Percentiles rank a stretch among this genome's conserved stretches.
These are phyloP conservation scores for Acidomyces sp. DNA, from an alignment of 495 filamentous ascomycete genomes.

Conservation along the genomic window DNA sequence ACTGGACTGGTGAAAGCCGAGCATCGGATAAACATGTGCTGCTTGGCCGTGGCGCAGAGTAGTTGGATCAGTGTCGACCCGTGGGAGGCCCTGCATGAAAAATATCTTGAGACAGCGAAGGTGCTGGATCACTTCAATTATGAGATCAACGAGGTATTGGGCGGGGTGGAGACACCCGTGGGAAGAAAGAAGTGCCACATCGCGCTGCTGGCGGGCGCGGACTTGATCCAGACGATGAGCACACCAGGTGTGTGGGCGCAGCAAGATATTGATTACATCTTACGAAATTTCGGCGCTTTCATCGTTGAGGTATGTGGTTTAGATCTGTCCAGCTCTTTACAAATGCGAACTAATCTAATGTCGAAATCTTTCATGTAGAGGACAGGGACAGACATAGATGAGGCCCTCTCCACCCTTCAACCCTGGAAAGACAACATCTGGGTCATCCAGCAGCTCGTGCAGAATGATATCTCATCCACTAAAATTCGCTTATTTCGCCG, in stretches of 20 bases:
- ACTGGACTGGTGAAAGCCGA: conserved; percentile 63
- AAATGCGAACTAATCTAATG: too few relatives aligned
- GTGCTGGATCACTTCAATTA: conserved; percentile 82
- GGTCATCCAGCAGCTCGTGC: conserved; percentile 76
- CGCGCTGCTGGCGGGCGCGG: conserved; percentile 57
- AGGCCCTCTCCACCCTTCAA: conserved; percentile 35
- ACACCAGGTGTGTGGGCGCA: conserved; percentile 65
- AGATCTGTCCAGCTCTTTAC: too few relatives aligned
- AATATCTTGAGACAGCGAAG: conserved; percentile 76
- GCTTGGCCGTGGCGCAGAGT: conserved; percentile 49
- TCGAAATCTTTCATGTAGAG: conserved; percentile 43
- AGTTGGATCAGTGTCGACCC: conserved; percentile 47
- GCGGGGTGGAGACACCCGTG: conserved; percentile 54
- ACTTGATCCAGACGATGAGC: conserved; percentile 58
- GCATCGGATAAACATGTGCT: conserved; percentile 60
- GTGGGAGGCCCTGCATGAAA: conserved; percentile 58
- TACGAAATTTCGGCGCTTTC: conserved; percentile 76
- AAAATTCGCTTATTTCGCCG: conserved; percentile 76
- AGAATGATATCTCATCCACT: conserved; percentile 80
- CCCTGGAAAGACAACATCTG: conserved; percentile 68
- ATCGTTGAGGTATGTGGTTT: conserved; percentile 43
- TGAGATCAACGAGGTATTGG: conserved; percentile 68
- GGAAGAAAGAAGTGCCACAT: conserved; percentile 50
- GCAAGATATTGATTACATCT: conserved; percentile 72
- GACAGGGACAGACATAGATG: conserved; percentile 76